phyloP scores from a whole-genome alignment of 331 rosid species.

The Quercus phellos region DNA sequence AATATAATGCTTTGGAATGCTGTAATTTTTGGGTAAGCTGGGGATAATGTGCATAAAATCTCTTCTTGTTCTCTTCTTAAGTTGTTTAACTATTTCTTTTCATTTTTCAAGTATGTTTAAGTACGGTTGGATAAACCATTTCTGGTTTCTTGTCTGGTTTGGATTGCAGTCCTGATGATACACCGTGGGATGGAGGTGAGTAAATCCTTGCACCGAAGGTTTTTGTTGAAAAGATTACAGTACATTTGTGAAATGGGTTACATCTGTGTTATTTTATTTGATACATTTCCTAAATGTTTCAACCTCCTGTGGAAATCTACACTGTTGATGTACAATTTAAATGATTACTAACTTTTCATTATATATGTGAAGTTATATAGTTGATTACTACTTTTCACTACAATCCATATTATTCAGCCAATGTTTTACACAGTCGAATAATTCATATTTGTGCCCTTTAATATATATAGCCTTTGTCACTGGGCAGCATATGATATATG shows the following conservation, averaged over 20 bases:
- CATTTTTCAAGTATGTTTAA: slow-evolving; percentile 22
- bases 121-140: slow-evolving; percentile 48
- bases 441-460: neutral
- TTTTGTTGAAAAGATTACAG: neutral
- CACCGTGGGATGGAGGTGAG: slow-evolving; percentile 99
- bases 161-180: slow-evolving; percentile 94
- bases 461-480: neutral
- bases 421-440: neutral
- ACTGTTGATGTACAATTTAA: no score
- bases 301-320: neutral
- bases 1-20: slow-evolving; percentile 97
- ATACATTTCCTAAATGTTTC: neutral
- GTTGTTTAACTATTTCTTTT: slow-evolving; percentile 15
- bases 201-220: slow-evolving; percentile 16
- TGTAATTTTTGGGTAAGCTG: slow-evolving; percentile 87
- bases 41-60: slow-evolving; percentile 3
- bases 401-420: neutral
- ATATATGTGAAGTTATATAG: no score
- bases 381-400: no score
- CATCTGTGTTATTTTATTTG: neutral
- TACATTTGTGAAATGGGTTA: slow-evolving; percentile 8
- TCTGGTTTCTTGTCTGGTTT: slow-evolving; percentile 56
- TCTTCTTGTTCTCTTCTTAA: slow-evolving; percentile 1
- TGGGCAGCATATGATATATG: neutral
- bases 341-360: no score